Percentiles rank a stretch among this genome's conserved stretches.
These are phyloP conservation scores for Xylaria sp. DNA, from an alignment of 495 filamentous ascomycete genomes.

Conservation along the genomic window DNA sequence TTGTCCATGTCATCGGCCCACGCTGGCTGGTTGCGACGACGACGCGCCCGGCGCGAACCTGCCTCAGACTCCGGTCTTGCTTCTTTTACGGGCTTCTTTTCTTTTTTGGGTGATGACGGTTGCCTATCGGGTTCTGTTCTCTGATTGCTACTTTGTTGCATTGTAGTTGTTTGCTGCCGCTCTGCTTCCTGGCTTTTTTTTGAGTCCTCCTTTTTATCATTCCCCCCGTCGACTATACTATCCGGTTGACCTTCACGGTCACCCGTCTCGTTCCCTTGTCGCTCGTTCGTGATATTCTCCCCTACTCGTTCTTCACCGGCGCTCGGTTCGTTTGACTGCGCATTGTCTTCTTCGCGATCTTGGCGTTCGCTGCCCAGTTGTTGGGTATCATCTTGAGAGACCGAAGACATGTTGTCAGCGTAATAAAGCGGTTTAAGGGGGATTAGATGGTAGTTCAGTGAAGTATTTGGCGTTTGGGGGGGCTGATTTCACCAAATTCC, in stretches of 20 bases:
- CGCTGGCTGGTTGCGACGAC: slow-evolving; percentile 39
- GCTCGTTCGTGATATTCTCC: slow-evolving; percentile 21
- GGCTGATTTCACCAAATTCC: neutral
- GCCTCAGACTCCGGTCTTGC: slow-evolving; percentile 36
- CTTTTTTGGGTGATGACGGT: slow-evolving; percentile 51
- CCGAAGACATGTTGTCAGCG: slow-evolving; percentile 22
- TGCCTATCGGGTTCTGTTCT: slow-evolving; percentile 43
- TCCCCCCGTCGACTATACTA: slow-evolving; percentile 11
- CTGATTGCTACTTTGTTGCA: slow-evolving; percentile 17
- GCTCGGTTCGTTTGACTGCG: slow-evolving; percentile 24
- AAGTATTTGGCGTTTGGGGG: neutral
- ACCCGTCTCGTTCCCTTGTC: slow-evolving; percentile 8
- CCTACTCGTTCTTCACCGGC: slow-evolving; percentile 18
- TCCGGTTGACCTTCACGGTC: slow-evolving; percentile 20
- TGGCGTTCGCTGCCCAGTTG: neutral
- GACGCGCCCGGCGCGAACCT: slow-evolving; percentile 37
- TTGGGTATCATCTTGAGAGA: neutral
- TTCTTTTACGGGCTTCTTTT: slow-evolving; percentile 29
- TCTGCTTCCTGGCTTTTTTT: neutral
- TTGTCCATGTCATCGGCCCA: slow-evolving; percentile 35
- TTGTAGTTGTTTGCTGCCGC: slow-evolving; percentile 18
- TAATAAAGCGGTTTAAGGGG: neutral
- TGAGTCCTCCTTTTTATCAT: neutral
- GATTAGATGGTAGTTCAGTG: neutral
- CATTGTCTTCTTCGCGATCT: slow-evolving; percentile 32